These are phyloP conservation scores for Termitomyces sp. DNA, from an alignment of 1,284 basidiomycete species.

Conservation along the genomic window DNA sequence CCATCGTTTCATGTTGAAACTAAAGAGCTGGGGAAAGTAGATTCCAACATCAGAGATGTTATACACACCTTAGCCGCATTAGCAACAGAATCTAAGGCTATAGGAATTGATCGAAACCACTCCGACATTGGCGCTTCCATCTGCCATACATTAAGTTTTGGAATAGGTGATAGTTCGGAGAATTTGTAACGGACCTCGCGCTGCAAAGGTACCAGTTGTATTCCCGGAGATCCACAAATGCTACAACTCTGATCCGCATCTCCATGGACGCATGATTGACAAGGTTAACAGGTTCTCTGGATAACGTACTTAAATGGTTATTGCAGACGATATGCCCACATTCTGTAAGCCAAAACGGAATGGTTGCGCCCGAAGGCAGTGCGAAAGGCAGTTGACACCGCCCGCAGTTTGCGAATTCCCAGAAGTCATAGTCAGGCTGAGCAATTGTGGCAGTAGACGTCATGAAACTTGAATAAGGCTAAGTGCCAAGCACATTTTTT, in stretches of 20 bases:
- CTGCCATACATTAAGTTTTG: constrained; percentile 30
- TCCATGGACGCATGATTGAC: constrained; percentile 23
- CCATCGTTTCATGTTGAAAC: constrained; percentile 77
- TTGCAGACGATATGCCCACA: constrained; percentile 82
- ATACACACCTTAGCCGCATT: constrained; percentile 56
- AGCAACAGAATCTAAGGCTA: constrained; percentile 55
- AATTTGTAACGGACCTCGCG: constrained; percentile 47
- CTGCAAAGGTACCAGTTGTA: constrained; percentile 68
- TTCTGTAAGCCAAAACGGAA: constrained; percentile 82
- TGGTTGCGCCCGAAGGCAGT: constrained; percentile 43
- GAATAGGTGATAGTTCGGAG: not conserved
- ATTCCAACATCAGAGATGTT: not conserved
- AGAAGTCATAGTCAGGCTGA: constrained; percentile 52
- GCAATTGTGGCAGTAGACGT: not conserved
- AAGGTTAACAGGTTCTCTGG: not conserved
- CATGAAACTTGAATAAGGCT: not conserved
- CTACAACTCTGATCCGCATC: constrained; percentile 68
- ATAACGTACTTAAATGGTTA: constrained; percentile 65
- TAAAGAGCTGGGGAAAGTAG: constrained; percentile 23
- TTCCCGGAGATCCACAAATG: constrained; percentile 54
- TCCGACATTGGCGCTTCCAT: constrained; percentile 73
- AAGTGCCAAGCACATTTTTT: not conserved
- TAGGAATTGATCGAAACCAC: constrained; percentile 67
- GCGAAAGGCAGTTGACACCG: constrained; percentile 63
- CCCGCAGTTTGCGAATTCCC: constrained; percentile 71